Evolutionary conservation across 139 green algal genomes (phyloP), one percentile per base, ranked within the genome.

Genomic region (Limnomonas spitsbergensis): DNA sequence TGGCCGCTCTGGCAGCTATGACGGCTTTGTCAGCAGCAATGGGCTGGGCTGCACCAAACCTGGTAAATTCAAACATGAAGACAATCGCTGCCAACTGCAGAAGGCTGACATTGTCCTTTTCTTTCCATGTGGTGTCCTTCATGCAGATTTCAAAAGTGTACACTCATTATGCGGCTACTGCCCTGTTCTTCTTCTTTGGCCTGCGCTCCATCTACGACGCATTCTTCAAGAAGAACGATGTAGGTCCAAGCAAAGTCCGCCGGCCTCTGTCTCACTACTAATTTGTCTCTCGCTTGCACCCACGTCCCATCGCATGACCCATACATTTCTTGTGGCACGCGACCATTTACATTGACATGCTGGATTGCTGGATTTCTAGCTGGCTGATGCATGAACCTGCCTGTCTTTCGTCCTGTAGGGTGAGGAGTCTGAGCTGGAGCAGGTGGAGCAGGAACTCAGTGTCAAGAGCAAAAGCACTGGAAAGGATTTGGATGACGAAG

Each of bases 151-250:
- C 88, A n/a, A 92, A 93, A 69, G 83, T 83, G 53, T 96, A 92
- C 69, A 98, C 94, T 6, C 92, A 98, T 78, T 94, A 93, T 56
- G 91, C 84, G 4, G 91, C 94, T 1, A 93, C 89, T 0, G 81
- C 81, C 0, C 88, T 98, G 0, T 98, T 97, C 82, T 92, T 98
- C 82, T 90, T 95, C 54, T 98, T 98, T 73, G 95, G 94, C 2
- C 53, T 92, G 9, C 88, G 91, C 38, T 90, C 89, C 61, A 77
- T 98, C 2, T 95, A 94, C 39, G 93, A 96, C 24, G 86, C 77
- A 0, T 83, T 90, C 42, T 54, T 83, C 1, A 82, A 83, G 53
- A 66, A 80, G 24, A 4, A 34, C 3, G 82, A 84, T 47, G 81
- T 86, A 73, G 73, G 85, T 26, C 9, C n/a, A n/a, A n/a, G n/a